Evolutionary conservation across 2,329 filamentous ascomycete species (phyloP).

Genomic region (Aspergillus calidoustus): DNA sequence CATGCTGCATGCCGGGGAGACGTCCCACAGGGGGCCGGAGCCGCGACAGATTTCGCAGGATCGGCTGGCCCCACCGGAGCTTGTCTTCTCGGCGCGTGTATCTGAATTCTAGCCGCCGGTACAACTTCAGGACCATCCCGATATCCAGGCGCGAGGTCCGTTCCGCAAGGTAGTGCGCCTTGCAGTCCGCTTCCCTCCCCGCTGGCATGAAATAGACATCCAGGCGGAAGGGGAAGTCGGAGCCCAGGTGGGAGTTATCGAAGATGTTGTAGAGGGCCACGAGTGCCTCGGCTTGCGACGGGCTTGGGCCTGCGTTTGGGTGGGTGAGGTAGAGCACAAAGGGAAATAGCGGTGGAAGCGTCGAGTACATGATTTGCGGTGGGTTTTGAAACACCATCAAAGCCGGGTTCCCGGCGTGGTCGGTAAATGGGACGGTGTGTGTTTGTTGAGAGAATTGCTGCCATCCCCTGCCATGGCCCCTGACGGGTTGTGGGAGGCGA

Average conservation of each 20-base stretch:
- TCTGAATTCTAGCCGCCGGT: too few relatives aligned
- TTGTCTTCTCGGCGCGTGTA: background rate
- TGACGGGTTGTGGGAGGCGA: background rate
- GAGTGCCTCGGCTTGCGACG: background rate
- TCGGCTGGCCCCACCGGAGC: background rate
- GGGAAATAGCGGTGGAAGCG: conserved; percentile 16
- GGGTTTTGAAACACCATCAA: conserved; percentile 16
- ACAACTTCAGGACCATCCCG: background rate
- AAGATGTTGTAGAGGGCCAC: background rate
- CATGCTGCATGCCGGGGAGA: background rate
- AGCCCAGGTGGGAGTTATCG: background rate
- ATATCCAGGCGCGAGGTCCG: background rate
- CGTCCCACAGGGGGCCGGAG: background rate
- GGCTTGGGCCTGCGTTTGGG: background rate
- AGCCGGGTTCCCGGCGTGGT: conserved; percentile 1
- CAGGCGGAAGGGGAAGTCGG: conserved; percentile 9
- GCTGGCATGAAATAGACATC: conserved; percentile 16
- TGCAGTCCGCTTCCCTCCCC: conserved; percentile 6
- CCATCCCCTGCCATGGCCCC: background rate
- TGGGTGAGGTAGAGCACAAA: conserved; percentile 16
- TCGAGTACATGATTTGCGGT: background rate
- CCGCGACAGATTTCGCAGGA: too few relatives aligned
- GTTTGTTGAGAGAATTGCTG: background rate
- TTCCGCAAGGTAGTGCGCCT: conserved; percentile 10
- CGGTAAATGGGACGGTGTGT: conserved; percentile 5